Evolutionary conservation across 1,284 basidiomycete species (phyloP), one percentile per base, ranked within the genome.

Genomic region (Puccinia horiana): DNA sequence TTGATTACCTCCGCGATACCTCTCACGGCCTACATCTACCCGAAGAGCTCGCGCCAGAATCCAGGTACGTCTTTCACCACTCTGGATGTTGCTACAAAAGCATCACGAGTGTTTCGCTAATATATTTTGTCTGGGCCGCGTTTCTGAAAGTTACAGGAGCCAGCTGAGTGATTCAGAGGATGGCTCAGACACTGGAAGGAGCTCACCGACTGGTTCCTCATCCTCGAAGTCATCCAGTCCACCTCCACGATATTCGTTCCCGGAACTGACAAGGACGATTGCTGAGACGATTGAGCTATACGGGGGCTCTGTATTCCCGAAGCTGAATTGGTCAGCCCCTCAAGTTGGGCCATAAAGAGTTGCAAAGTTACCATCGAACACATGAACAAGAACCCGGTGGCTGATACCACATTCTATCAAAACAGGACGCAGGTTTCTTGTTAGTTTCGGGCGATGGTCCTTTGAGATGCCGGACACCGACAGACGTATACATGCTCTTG

Each of bases 311-410:
- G 92, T 97, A 11, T 98, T 99, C 85, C 95, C 96, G 0, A 99
- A 99, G 87, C 90, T 97, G 75, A 97, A 96, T 86, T 96, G 95
- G 88, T 94, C 94, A 3, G 92, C 93, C 23, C 95, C 95, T 40
- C 92, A 92, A 88, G 95, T 93, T 84, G 42, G 29, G 69, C 69
- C 67, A 58, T 26, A 20, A 54, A 47, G 26, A 37, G 40, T 18
- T 32, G 42, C 5, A 37, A 16, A 42, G 18, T 35, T 37, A 44
- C 11, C 8, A 3, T 20, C 29, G 63, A 52, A 3, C 14, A 23
- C n/a, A 23, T 1, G 54, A 52, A 54, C 32, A 20, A 67, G n/a
- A 69, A 20, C 47, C 23, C 65, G 20, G n/a, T 40, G 8, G n/a
- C 78, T 80, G 47, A 79, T 54, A 11, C 86, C 83, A 29, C 29